Conservation (phyloP, 73 alveolate genomes). For the Tetrahymena elliotti region DNA sequence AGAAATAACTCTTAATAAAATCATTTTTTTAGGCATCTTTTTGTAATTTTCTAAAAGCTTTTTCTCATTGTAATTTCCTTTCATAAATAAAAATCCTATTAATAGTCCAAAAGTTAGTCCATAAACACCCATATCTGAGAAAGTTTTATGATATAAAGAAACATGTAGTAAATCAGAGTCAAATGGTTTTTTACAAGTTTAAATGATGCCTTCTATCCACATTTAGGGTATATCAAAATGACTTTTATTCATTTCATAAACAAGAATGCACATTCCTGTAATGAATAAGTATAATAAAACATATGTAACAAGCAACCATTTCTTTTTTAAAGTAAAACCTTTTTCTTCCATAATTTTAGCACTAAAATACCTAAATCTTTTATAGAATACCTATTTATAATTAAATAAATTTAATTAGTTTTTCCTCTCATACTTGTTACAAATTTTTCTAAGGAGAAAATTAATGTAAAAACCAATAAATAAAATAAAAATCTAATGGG, state of each 20-base stretch:
- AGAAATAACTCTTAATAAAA: neutral
- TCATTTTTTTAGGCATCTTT: neutral
- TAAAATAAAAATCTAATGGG: too few species aligned
- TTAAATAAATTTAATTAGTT: neutral
- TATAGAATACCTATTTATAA: neutral
- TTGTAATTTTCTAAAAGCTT: neutral
- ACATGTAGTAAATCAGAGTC: neutral
- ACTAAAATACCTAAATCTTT: neutral
- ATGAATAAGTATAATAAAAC: neutral
- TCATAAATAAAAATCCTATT: neutral
- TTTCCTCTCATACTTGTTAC: too few species aligned
- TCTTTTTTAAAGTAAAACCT: neutral
- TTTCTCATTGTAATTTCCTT: neutral
- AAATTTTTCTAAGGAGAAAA: too few species aligned
- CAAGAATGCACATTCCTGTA: neutral
- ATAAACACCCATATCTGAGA: neutral
- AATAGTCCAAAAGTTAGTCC: neutral
- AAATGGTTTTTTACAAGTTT: neutral
- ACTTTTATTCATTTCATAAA: neutral
- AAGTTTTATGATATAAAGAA: neutral
- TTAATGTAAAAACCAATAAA: too few species aligned
- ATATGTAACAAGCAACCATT: neutral
- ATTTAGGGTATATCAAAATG: neutral
- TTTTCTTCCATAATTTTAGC: neutral
- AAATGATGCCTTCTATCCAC: neutral